phyloP scores from a whole-genome alignment of 192 early-diverging fungal species.

The Globomyces pollinis-pini region DNA sequence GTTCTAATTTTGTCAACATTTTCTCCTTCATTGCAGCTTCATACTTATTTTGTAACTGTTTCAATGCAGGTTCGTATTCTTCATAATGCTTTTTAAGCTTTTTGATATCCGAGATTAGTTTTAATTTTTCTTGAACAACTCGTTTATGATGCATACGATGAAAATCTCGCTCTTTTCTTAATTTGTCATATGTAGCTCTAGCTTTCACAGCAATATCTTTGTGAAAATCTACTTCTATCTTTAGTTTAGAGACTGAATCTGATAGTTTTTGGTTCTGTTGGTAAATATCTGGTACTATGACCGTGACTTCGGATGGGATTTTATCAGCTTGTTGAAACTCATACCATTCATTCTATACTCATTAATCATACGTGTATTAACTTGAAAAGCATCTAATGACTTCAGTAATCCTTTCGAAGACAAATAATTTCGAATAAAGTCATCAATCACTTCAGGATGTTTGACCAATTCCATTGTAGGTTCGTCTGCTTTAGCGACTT shows the following conservation, averaged over 20 bases:
- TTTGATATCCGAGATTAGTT: slow-evolving; percentile 43
- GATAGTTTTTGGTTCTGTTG: slow-evolving; percentile 42
- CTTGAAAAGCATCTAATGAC: slow-evolving; percentile 51
- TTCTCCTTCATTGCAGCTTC: slow-evolving; percentile 54
- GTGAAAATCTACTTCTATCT: slow-evolving; percentile 44
- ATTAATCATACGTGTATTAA: slow-evolving; percentile 5
- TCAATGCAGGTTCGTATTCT: slow-evolving; percentile 36
- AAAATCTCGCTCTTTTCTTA: slow-evolving; percentile 50
- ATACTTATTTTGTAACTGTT: slow-evolving; percentile 35
- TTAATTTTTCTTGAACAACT: slow-evolving; percentile 49
- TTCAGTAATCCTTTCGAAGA: slow-evolving; percentile 40
- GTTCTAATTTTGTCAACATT: slow-evolving; percentile 46
- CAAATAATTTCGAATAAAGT: slow-evolving; percentile 50
- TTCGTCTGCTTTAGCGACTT: slow-evolving; percentile 17
- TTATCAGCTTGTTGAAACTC: slow-evolving; percentile 40
- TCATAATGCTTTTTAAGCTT: slow-evolving; percentile 48
- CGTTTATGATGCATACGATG: slow-evolving; percentile 57
- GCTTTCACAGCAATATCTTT: slow-evolving; percentile 56
- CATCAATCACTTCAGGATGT: slow-evolving; percentile 50
- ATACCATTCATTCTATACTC: slow-evolving; percentile 51
- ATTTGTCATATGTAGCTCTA: slow-evolving; percentile 47
- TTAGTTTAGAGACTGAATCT: slow-evolving; percentile 37
- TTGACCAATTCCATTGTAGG: slow-evolving; percentile 25
- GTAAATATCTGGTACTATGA: slow-evolving; percentile 50
- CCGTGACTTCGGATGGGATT: slow-evolving; percentile 34